Evolutionary conservation across 441 rosid genomes (phyloP).

Genomic region (Pelargonium myrrhifolium): DNA sequence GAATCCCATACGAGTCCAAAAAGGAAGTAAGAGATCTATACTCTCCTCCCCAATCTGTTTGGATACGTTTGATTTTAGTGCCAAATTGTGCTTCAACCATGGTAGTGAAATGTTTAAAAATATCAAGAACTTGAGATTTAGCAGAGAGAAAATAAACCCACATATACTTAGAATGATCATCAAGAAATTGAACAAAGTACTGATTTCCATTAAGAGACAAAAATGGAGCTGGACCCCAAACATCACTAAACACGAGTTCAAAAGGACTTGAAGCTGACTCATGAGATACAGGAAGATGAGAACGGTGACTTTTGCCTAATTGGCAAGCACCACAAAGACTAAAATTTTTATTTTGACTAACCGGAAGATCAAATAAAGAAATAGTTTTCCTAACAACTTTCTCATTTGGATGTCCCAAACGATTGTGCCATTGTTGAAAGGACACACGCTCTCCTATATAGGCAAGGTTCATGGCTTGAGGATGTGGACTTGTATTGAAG

Average conservation of each 20-base stretch:
- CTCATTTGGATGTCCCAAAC: too few relatives aligned
- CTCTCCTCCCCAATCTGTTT: not conserved
- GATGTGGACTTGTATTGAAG: too few relatives aligned
- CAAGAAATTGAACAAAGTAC: not conserved
- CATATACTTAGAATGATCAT: not conserved
- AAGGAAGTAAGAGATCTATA: not conserved
- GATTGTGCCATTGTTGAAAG: too few relatives aligned
- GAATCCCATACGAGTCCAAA: not conserved
- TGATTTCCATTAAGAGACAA: not conserved
- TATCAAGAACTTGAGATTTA: not conserved
- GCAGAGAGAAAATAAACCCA: not conserved
- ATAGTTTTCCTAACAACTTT: too few relatives aligned
- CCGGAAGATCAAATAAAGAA: too few relatives aligned
- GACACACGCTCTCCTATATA: too few relatives aligned
- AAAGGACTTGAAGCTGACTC: not conserved
- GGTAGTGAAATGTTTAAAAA: not conserved
- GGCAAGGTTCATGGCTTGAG: too few relatives aligned
- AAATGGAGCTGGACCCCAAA: not conserved
- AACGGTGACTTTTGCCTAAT: not conserved
- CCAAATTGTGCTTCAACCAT: not conserved
- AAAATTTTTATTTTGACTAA: too few relatives aligned
- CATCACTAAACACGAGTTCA: not conserved
- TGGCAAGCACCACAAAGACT: not conserved
- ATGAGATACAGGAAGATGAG: not conserved
- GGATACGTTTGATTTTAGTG: not conserved